phyloP scores from a whole-genome alignment of 805 yeast species.

The Pichia ethanolica region DNA sequence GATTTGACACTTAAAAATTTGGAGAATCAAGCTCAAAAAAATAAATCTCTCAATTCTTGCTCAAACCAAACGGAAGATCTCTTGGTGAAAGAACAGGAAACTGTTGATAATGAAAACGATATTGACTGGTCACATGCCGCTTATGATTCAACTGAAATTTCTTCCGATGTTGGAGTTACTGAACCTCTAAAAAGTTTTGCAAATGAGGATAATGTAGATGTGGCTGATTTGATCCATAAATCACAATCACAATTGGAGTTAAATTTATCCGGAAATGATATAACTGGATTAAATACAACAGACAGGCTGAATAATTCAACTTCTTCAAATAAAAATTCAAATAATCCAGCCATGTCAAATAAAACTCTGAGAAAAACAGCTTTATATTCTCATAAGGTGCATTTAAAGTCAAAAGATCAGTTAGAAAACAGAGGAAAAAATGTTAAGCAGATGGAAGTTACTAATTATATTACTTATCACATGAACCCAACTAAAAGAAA shows the following conservation, averaged over 20 bases:
- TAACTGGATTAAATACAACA: too few relatives aligned
- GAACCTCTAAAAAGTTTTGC: neutral
- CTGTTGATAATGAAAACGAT: neutral
- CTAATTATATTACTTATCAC: constrained; percentile 3
- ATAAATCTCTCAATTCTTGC: neutral
- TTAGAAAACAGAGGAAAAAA: too few relatives aligned
- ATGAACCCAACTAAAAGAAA: neutral
- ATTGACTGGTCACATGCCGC: constrained; percentile 14
- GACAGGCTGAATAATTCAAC: too few relatives aligned
- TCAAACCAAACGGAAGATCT: too few relatives aligned
- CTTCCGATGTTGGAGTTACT: neutral
- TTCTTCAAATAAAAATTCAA: too few relatives aligned
- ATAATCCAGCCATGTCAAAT: too few relatives aligned
- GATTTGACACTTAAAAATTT: neutral
- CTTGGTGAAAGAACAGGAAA: too few relatives aligned
- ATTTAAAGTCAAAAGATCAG: too few relatives aligned
- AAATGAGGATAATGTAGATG: neutral
- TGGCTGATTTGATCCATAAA: constrained; percentile 16
- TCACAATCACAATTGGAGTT: too few relatives aligned
- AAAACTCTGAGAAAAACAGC: too few relatives aligned
- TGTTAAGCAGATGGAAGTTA: neutral
- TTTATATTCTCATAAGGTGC: too few relatives aligned
- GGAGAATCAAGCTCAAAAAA: neutral
- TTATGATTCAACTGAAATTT: constrained; percentile 5
- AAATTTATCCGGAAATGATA: too few relatives aligned